phyloP scores from a whole-genome alignment of 305 asterid genomes.

The Plantago lanceolata region DNA sequence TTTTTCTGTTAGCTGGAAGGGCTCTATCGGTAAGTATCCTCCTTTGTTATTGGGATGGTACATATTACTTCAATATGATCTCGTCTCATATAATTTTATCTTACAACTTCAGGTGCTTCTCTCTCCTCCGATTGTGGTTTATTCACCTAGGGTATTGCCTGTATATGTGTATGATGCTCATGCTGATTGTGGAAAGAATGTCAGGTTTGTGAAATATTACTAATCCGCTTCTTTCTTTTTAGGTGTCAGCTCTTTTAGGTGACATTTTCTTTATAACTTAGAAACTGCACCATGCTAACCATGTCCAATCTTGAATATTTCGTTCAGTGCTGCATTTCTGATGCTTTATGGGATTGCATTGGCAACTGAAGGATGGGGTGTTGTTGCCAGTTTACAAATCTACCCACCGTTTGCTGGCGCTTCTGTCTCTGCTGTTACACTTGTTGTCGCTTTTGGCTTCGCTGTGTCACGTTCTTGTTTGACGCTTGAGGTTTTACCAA shows the following conservation, averaged over 20 bases:
- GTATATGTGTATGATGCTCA: conserved; percentile 99
- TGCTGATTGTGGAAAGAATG: conserved; percentile 98
- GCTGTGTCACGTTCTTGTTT: conserved; percentile 98
- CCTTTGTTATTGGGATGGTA: conserved; percentile 1
- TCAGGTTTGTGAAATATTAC: conserved; percentile 62
- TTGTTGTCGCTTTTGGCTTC: conserved; percentile 96
- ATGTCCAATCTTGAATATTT: conserved; percentile 24
- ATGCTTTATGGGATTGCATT: conserved; percentile 91
- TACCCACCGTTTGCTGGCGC: conserved; percentile 99
- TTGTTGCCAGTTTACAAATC: conserved; percentile 94
- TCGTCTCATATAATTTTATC: conserved; percentile 15
- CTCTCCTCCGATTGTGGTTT: conserved; percentile 97
- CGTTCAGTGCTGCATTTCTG: conserved; percentile 89
- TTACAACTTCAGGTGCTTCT: conserved; percentile 71
- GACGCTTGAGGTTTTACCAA: conserved; percentile 81
- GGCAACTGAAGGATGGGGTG: conserved; percentile 99
- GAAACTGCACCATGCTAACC: conserved; percentile 19
- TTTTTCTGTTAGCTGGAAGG: conserved; percentile 93
- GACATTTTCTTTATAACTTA: conserved; percentile 8
- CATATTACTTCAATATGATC: conserved; percentile 8
- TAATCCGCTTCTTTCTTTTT: background rate
- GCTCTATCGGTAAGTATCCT: conserved; percentile 89
- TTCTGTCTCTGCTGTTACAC: conserved; percentile 95
- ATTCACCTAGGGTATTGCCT: conserved; percentile 96
- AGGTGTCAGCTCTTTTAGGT: too few species aligned